Evolutionary conservation across 2,329 filamentous ascomycete genomes (phyloP), one percentile per base, ranked within the genome.

Genomic region (Ophiognomonia clavigignenti-juglandacearum): DNA sequence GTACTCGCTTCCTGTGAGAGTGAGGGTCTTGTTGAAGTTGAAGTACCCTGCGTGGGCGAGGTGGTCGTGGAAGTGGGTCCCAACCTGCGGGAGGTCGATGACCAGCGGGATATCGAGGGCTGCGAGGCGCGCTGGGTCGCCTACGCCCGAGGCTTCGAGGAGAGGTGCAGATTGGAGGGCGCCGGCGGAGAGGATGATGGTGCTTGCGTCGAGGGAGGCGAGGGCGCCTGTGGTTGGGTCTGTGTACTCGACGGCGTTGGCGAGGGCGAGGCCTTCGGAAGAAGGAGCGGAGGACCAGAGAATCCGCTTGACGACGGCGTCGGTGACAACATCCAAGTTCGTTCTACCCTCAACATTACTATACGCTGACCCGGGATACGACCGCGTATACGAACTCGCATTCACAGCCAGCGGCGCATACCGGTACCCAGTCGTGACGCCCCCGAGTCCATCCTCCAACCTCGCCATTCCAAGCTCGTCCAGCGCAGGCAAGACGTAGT

Each of bases 111-210:
- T 18, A 9, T 26, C n/a, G 16, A 41, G 39, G 7, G 26, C 11
- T 4, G 43, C 20, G 20, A 50, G 34, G 16, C 41, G 26, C 16
- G 26, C 39, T 4, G 43, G 23, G 26, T 50, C 37, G 20, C 47
- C 47, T 19, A 46, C 16, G 16, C 47, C 47, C 4, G 43, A 50
- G 11, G 34, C 13, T 22, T 50, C 47, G 24, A 50, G 29, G 16
- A 50, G 39, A 4, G 38, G 35, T 13, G 47, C 42, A 32, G 37
- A 46, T 22, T 50, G 47, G 22, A 50, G 18, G 1, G 38, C 34
- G 14, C 47, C 47, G 1, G 47, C 39, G 3, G 47, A 50, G 16
- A 50, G 20, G 26, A 50, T 42, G 7, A 50, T 31, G 32, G 16
- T 38, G 13, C 26, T 46, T 6, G 42, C 43, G 27, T 40, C 36